A percentile compares a stretch with the other conserved stretches of the same genome.
Conservation (phyloP, 2,329 filamentous ascomycete species). For the Penicillium sp. region DNA sequence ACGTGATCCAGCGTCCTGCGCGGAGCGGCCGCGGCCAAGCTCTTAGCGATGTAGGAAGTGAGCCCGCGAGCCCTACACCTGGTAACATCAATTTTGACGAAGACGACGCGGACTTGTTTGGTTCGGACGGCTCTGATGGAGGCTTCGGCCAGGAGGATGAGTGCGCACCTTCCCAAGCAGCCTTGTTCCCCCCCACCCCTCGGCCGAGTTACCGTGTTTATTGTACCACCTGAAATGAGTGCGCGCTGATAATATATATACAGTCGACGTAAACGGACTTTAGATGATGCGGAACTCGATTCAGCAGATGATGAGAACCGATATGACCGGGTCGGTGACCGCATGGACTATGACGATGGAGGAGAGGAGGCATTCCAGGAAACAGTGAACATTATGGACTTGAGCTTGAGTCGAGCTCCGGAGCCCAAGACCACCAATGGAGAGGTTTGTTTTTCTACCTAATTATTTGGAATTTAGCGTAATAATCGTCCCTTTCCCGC, state of each 20-base stretch:
- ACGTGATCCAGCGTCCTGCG: conserved; percentile 42
- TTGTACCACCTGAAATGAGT: background rate
- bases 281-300: conserved; percentile 67
- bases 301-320: conserved; percentile 66
- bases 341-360: conserved; percentile 50
- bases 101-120: conserved; percentile 52
- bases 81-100: conserved; percentile 41
- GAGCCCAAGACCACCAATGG: conserved; percentile 56
- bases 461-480: background rate
- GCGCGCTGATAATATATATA: conserved; percentile 19
- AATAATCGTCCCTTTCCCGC: background rate
- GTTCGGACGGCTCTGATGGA: conserved; percentile 50
- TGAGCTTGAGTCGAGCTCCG: conserved; percentile 61
- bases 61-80: conserved; percentile 30
- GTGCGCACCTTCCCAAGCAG: conserved; percentile 28
- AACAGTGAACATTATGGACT: conserved; percentile 59
- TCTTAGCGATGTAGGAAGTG: conserved; percentile 29
- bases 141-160: conserved; percentile 39
- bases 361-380: conserved; percentile 50
- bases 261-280: conserved; percentile 48
- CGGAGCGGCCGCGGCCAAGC: conserved; percentile 31
- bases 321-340: conserved; percentile 55
- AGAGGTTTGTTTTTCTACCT: conserved; percentile 36
- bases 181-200: background rate
- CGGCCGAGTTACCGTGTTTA: background rate